A percentile compares a stretch with the other conserved stretches of the same genome.
Evolutionary conservation across 2,329 filamentous ascomycete species (phyloP).

Genomic region (Magnaporthiopsis incrustans): DNA sequence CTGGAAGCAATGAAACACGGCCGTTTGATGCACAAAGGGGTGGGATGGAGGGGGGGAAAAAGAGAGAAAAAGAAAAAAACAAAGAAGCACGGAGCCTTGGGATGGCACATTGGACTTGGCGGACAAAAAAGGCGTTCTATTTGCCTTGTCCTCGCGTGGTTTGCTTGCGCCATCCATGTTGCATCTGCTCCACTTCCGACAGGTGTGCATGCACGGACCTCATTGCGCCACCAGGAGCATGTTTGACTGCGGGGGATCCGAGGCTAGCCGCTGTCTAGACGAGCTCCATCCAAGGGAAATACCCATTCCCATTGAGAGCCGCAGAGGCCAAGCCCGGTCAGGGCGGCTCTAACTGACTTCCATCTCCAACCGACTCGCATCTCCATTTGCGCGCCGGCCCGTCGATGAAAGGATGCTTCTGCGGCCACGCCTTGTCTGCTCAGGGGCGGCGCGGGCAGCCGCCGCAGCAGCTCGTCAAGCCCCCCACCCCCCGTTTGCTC

Average conservation of each 20-base stretch:
- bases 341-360: background rate
- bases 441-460: background rate
- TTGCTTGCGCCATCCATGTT: background rate
- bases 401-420: background rate
- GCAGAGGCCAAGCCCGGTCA: background rate
- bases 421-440: background rate
- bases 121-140: background rate
- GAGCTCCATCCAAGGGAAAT: background rate
- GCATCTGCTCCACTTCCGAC: background rate
- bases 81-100: no score
- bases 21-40: background rate
- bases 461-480: background rate
- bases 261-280: background rate
- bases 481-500: background rate
- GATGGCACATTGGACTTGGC: no score
- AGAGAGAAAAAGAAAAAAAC: no score
- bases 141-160: background rate
- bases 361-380: background rate
- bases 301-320: no score
- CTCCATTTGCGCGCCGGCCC: no score
- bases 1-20: background rate
- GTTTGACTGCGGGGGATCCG: background rate
- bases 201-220: background rate
- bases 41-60: no score
- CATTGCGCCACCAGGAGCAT: background rate